Conservation (phyloP, 2,329 filamentous ascomycete species). For the Xylaria sp. region DNA sequence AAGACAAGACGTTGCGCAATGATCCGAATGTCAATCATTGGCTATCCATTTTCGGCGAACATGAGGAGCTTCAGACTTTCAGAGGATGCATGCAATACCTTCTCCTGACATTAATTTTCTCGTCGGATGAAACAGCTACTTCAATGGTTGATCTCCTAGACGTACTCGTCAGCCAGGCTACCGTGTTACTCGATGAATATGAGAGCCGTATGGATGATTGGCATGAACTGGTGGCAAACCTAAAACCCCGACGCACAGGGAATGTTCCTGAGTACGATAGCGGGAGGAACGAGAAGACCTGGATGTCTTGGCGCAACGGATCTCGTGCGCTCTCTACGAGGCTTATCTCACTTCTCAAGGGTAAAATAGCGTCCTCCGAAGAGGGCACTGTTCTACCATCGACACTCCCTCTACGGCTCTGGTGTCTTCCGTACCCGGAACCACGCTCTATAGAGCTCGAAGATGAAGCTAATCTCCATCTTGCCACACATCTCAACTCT, state of each 20-base stretch:
- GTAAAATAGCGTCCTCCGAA: constrained; percentile 1
- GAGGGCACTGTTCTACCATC: constrained; percentile 9
- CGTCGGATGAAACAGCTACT: constrained; percentile 5
- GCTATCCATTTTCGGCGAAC: constrained; percentile 17
- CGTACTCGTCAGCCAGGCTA: constrained; percentile 12
- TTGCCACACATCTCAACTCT: neutral
- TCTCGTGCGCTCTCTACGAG: neutral
- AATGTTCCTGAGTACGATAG: neutral
- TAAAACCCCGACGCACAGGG: neutral
- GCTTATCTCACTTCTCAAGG: constrained; percentile 15
- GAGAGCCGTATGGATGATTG: constrained; percentile 9
- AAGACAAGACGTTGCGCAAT: constrained; percentile 14
- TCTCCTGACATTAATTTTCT: constrained; percentile 4
- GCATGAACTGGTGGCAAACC: constrained; percentile 3
- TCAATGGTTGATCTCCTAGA: neutral
- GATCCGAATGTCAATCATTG: constrained; percentile 19
- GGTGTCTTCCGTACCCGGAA: constrained; percentile 21
- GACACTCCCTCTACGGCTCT: constrained; percentile 18
- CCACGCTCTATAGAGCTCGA: neutral
- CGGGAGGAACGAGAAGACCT: neutral
- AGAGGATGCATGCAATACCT: neutral
- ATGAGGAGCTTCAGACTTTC: neutral
- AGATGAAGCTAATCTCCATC: neutral
- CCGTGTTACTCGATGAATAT: constrained; percentile 23
- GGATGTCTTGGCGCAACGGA: constrained; percentile 7